Evolutionary conservation across 2,329 filamentous ascomycete genomes (phyloP).

Genomic region (Apiospora aurea): DNA sequence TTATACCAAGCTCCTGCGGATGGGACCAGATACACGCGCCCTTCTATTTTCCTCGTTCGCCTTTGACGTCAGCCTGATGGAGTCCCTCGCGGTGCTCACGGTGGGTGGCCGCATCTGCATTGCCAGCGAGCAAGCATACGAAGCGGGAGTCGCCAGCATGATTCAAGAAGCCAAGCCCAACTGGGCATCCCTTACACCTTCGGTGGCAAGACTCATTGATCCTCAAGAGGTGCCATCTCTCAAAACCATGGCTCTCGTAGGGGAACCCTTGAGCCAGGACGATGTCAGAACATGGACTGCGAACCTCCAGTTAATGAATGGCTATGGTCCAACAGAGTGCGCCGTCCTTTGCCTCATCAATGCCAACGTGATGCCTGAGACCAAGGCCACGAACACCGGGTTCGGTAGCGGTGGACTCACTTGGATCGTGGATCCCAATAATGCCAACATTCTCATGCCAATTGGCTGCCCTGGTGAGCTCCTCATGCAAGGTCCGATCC

Average conservation of each 20-base stretch:
- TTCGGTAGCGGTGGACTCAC: conserved; percentile 23
- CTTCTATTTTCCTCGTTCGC: conserved; percentile 28
- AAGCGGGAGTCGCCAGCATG: conserved; percentile 16
- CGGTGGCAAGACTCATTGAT: conserved; percentile 22
- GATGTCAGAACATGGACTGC: conserved; percentile 25
- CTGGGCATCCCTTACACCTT: conserved; percentile 26
- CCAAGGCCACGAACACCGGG: conserved; percentile 13
- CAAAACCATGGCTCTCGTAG: conserved; percentile 24
- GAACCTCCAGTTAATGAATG: neutral
- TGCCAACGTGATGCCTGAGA: neutral
- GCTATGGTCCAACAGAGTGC: conserved; percentile 2
- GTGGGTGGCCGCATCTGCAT: conserved; percentile 27
- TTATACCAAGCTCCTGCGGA: conserved; percentile 37
- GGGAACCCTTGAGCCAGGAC: conserved; percentile 5
- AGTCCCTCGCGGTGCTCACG: conserved; percentile 13
- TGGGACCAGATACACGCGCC: conserved; percentile 55
- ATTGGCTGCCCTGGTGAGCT: conserved; percentile 28
- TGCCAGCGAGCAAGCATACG: conserved; percentile 19
- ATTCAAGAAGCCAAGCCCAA: conserved; percentile 25
- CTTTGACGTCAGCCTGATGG: conserved; percentile 27
- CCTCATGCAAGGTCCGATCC: conserved; percentile 27
- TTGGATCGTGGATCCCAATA: conserved; percentile 29
- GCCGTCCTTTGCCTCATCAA: neutral
- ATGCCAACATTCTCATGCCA: conserved; percentile 26
- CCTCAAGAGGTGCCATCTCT: conserved; percentile 25